phyloP scores from a whole-genome alignment of 495 filamentous ascomycete species.

The Entonaema liquescens region DNA sequence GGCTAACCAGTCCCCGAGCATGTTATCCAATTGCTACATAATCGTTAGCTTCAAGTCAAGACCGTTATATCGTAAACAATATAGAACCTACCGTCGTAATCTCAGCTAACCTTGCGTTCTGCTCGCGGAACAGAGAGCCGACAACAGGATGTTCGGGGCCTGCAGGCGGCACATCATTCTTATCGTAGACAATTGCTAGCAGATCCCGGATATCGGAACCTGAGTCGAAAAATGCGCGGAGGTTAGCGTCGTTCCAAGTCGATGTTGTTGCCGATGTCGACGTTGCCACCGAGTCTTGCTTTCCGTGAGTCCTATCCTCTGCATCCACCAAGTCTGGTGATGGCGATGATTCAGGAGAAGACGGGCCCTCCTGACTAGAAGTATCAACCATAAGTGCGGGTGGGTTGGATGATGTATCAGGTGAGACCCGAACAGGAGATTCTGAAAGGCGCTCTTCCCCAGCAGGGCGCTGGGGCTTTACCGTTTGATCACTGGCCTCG shows the following conservation, averaged over 20 bases:
- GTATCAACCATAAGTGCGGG: conserved; percentile 71
- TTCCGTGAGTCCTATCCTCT: conserved; percentile 50
- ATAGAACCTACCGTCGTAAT: conserved; percentile 71
- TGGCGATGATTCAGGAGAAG: conserved; percentile 70
- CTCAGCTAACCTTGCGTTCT: conserved; percentile 80
- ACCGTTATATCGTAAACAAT: background rate
- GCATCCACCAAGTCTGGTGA: conserved; percentile 72
- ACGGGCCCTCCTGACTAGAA: conserved; percentile 69
- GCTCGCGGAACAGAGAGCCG: conserved; percentile 80
- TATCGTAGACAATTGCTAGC: conserved; percentile 90
- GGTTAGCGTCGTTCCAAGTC: conserved; percentile 84
- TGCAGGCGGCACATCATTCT: conserved; percentile 77
- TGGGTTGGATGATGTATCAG: conserved; percentile 58
- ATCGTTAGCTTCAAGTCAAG: conserved; percentile 29
- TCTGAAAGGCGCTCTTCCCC: conserved; percentile 69
- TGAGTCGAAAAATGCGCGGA: conserved; percentile 91
- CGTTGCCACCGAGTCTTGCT: conserved; percentile 55
- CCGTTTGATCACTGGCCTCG: conserved; percentile 36
- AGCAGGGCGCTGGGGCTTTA: conserved; percentile 37
- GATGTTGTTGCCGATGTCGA: conserved; percentile 55
- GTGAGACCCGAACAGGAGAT: conserved; percentile 80
- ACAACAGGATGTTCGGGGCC: conserved; percentile 85
- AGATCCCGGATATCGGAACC: conserved; percentile 91
- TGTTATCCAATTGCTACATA: conserved; percentile 75
- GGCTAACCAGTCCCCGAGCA: conserved; percentile 83